These are phyloP conservation scores for Brassica balearica DNA, from an alignment of 441 rosid species.

Conservation along the genomic window DNA sequence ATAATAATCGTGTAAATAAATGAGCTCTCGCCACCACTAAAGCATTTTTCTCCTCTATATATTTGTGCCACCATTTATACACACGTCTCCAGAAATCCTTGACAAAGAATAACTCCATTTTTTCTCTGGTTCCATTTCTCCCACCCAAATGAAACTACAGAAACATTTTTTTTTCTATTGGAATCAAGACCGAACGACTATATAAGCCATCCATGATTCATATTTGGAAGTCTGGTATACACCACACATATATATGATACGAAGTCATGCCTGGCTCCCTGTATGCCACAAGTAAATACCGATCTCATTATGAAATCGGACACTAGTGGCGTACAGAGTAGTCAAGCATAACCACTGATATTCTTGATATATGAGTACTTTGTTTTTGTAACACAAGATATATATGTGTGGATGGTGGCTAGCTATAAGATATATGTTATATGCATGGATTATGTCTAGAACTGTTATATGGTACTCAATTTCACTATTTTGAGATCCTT, in stretches of 20 bases:
- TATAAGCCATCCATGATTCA: background rate
- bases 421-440: background rate
- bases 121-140: conserved; percentile 34
- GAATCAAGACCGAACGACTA: background rate
- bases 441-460: background rate
- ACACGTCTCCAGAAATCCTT: conserved; percentile 26
- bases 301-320: conserved; percentile 46
- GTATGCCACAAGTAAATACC: conserved; percentile 64
- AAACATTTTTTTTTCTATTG: conserved; percentile 1
- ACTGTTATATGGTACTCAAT: background rate
- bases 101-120: background rate
- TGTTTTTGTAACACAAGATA: background rate
- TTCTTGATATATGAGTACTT: conserved; percentile 15
- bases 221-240: background rate
- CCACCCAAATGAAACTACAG: conserved; percentile 7
- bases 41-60: background rate
- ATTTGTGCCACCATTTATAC: conserved; percentile 21
- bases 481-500: background rate
- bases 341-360: conserved; percentile 55
- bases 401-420: background rate
- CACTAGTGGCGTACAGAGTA: conserved; percentile 66
- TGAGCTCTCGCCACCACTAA: background rate
- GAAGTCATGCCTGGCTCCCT: conserved; percentile 71
- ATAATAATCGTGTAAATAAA: conserved; percentile 9
- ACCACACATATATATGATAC: background rate